phyloP scores from a whole-genome alignment of 495 filamentous ascomycete genomes.

The Penicillium malachiteum region DNA sequence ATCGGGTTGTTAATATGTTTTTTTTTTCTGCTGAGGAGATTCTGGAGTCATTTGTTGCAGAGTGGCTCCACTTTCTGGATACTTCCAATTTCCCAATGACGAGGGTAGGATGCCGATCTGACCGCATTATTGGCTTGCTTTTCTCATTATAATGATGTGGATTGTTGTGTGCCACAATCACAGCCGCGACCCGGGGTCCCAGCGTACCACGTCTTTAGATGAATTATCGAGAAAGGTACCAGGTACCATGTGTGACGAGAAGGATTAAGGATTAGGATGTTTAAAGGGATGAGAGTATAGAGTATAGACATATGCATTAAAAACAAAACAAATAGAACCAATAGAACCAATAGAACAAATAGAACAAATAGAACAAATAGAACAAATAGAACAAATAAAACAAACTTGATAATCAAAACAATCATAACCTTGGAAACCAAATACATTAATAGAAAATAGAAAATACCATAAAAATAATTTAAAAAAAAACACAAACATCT shows the following conservation, averaged over 20 bases:
- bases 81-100: not conserved
- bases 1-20: not conserved
- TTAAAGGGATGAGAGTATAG: too few relatives aligned
- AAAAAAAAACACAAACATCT: too few relatives aligned
- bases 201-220: not conserved
- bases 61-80: not conserved
- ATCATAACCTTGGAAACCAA: not conserved
- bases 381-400: too few relatives aligned
- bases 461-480: not conserved
- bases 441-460: too few relatives aligned
- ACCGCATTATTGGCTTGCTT: not conserved
- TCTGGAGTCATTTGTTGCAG: not conserved
- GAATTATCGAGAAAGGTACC: not conserved
- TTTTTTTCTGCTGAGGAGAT: too few relatives aligned
- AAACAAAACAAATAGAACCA: too few relatives aligned
- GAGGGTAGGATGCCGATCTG: not conserved
- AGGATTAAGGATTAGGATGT: too few relatives aligned
- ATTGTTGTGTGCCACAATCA: not conserved
- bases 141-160: not conserved
- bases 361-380: too few relatives aligned
- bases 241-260: slow-evolving; percentile 18
- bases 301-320: too few relatives aligned
- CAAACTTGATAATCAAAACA: slow-evolving; percentile 5
- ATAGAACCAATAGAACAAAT: too few relatives aligned
- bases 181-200: not conserved